phyloP scores from a whole-genome alignment of 768 basidiomycete species.

The Pleurotus citrinopileatus region DNA sequence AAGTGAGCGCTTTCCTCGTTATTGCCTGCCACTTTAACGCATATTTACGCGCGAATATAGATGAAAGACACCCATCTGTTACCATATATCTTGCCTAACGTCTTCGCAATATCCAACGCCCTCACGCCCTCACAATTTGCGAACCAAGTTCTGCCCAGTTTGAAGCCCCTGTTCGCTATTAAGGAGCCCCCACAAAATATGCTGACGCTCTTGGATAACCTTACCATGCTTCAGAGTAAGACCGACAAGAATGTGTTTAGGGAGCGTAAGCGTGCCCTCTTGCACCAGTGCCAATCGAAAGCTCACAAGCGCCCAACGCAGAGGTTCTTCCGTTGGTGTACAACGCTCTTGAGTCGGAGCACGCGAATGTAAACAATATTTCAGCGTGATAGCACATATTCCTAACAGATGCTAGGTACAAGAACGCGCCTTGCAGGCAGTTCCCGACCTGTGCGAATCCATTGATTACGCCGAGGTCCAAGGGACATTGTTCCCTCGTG shows the following conservation, averaged over 20 bases:
- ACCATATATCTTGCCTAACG: constrained; percentile 94
- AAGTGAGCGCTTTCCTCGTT: constrained; percentile 44
- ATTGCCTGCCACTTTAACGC: not conserved
- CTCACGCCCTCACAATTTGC: constrained; percentile 82
- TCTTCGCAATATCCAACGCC: constrained; percentile 82
- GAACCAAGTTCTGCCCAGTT: constrained; percentile 73
- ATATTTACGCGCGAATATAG: constrained; percentile 30
- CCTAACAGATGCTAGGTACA: constrained; percentile 60
- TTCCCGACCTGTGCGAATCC: constrained; percentile 87
- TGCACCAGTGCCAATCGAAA: not conserved
- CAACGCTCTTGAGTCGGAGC: constrained; percentile 94
- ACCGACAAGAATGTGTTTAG: constrained; percentile 83
- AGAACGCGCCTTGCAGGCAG: constrained; percentile 80
- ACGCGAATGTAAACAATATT: constrained; percentile 40
- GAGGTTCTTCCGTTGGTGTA: constrained; percentile 97
- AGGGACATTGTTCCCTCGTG: constrained; percentile 83
- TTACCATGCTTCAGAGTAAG: constrained; percentile 84
- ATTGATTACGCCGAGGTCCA: constrained; percentile 97
- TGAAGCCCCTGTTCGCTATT: constrained; percentile 86
- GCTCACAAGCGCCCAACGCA: constrained; percentile 27
- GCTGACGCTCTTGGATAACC: constrained; percentile 88
- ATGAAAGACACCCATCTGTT: constrained; percentile 94
- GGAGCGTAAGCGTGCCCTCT: constrained; percentile 73
- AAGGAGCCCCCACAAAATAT: constrained; percentile 98
- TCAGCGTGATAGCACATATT: constrained; percentile 2